Conservation (phyloP, 441 rosid species). For the Pelargonium australe region DNA sequence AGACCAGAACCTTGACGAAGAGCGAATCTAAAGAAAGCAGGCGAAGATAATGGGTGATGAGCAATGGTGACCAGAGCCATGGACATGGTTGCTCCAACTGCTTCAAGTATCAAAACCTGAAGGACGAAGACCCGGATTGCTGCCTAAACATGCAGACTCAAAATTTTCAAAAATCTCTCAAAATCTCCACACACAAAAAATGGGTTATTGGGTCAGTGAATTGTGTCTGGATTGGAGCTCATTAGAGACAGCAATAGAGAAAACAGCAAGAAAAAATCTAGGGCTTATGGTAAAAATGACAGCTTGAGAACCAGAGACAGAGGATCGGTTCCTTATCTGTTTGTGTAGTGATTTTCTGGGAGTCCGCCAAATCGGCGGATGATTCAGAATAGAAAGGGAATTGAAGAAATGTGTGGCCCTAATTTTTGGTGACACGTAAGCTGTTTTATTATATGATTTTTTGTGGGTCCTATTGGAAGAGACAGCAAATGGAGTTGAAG, state of each 20-base stretch:
- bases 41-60: slow-evolving; percentile 28
- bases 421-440: slow-evolving; percentile 3
- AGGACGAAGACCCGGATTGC: slow-evolving; percentile 28
- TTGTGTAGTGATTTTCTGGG: neutral
- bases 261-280: neutral
- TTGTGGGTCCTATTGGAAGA: neutral
- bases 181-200: too few species aligned
- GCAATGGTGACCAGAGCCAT: slow-evolving; percentile 38
- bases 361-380: neutral
- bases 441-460: neutral
- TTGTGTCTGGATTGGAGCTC: slow-evolving; percentile 5
- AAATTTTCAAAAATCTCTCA: neutral
- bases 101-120: slow-evolving; percentile 42
- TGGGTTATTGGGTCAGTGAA: neutral
- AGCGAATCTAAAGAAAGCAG: slow-evolving; percentile 18
- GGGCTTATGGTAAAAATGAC: neutral
- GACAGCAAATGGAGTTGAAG: neutral
- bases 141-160: slow-evolving; percentile 64
- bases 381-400: neutral
- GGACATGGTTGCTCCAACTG: slow-evolving; percentile 34
- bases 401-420: neutral
- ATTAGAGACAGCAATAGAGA: neutral
- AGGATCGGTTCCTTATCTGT: neutral
- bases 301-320: neutral
- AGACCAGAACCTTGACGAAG: slow-evolving; percentile 25